Evolutionary conservation across 2,329 filamentous ascomycete genomes (phyloP).

Genomic region (Cadophora sp.): DNA sequence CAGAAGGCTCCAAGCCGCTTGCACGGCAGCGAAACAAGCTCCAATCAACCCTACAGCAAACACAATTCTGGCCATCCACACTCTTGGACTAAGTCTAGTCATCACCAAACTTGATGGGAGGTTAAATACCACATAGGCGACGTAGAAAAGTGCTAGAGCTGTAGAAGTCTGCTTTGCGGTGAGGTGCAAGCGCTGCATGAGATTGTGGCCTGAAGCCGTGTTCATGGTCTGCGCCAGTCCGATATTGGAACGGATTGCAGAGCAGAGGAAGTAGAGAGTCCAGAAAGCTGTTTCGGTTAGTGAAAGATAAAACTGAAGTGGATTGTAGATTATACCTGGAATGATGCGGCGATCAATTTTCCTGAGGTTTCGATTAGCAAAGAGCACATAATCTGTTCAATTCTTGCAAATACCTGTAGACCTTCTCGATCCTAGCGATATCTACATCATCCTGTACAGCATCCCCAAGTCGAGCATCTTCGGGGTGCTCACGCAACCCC

Average conservation of each 20-base stretch:
- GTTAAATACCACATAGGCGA: constrained; percentile 90
- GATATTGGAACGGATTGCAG: constrained; percentile 89
- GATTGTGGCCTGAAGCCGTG: constrained; percentile 69
- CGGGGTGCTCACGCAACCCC: constrained; percentile 22
- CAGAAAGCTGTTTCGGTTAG: constrained; percentile 70
- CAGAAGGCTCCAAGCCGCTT: constrained; percentile 79
- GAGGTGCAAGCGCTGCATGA: constrained; percentile 73
- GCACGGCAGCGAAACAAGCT: constrained; percentile 81
- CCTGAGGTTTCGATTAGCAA: constrained; percentile 27
- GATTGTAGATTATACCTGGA: constrained; percentile 46
- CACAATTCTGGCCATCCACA: constrained; percentile 93
- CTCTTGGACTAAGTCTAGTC: constrained; percentile 81
- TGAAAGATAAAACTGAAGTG: constrained; percentile 11
- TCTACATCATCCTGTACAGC: constrained; percentile 34
- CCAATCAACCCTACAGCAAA: constrained; percentile 86
- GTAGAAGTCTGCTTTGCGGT: constrained; percentile 81
- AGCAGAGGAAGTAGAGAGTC: constrained; percentile 90
- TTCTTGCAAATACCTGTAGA: constrained; percentile 45
- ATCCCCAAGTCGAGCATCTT: constrained; percentile 19
- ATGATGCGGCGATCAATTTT: constrained; percentile 65
- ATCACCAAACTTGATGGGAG: constrained; percentile 88
- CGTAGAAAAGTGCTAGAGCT: constrained; percentile 87
- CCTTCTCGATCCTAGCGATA: constrained; percentile 43
- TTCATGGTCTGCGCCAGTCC: constrained; percentile 98
- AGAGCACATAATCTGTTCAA: not conserved